These are phyloP conservation scores for Psilocybe azurescens DNA, from an alignment of 768 basidiomycete species.

Conservation along the genomic window DNA sequence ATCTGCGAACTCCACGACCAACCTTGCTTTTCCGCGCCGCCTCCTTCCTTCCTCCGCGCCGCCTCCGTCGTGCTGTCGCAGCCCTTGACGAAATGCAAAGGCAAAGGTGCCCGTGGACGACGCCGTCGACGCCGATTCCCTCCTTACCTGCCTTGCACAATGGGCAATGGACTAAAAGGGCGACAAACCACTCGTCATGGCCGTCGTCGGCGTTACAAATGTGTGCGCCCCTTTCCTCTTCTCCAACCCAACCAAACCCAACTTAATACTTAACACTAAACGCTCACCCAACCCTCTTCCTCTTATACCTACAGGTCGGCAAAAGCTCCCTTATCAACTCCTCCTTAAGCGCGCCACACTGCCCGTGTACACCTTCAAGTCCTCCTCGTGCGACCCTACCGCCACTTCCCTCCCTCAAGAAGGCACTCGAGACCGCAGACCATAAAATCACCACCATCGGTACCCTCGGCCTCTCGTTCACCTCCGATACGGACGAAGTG, in stretches of 20 bases:
- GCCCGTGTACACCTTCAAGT: constrained; percentile 61
- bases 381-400: constrained; percentile 63
- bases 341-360: constrained; percentile 57
- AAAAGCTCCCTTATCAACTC: constrained; percentile 87
- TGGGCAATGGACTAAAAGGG: constrained; percentile 53
- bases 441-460: constrained; percentile 74
- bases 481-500: constrained; percentile 30
- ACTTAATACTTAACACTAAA: too few species aligned
- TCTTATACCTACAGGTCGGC: constrained; percentile 55
- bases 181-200: constrained; percentile 64
- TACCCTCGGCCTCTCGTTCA: constrained; percentile 84
- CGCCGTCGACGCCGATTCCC: constrained; percentile 61
- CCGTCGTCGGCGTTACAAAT: constrained; percentile 87
- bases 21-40: constrained; percentile 79
- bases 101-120: constrained; percentile 51
- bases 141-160: constrained; percentile 53
- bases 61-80: constrained; percentile 18
- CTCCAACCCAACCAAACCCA: too few species aligned
- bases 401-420: constrained; percentile 77
- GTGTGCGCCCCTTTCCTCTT: constrained; percentile 45
- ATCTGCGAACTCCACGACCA: constrained; percentile 63
- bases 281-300: too few species aligned
- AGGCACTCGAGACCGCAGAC: constrained; percentile 54
- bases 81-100: constrained; percentile 44
- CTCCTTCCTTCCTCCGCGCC: constrained; percentile 62